Evolutionary conservation across 2,329 filamentous ascomycete species (phyloP), one percentile per base, ranked within the genome.

Genomic region (Xylariaceae sp.): DNA sequence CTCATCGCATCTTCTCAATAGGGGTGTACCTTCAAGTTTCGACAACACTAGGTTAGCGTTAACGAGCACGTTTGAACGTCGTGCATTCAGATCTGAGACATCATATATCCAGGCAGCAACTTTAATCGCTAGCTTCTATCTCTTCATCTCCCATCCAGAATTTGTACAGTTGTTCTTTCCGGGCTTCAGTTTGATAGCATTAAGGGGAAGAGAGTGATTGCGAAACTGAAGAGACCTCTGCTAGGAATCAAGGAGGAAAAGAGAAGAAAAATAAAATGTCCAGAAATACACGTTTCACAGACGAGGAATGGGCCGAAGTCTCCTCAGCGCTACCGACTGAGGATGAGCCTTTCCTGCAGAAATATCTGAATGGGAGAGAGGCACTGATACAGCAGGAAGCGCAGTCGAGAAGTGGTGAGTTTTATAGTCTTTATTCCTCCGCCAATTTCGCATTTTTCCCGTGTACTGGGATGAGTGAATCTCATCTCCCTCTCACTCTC

Each of bases 301-400:
- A 78, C 27, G 68, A 78, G 39, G 76, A 80, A 40, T 83, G 76
- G 76, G 68, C 67, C 19, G 74, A 78, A 48, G 59, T 81, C 43
- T 59, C 66, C 31, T 60, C 70, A 43, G 75, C 72, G n/a, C 64
- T 83, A 26, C 79, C 79, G 4, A 61, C 64, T 2, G 63, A 64
- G 14, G 66, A 76, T 8, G 87, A 94, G 53, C 78, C 83, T 0
- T 88, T 94, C 60, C 75, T 96, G 32, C 78, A 87, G 53, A 80
- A 90, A 59, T 96, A 94, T 56, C 67, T 94, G 27, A 65, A 77
- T 30, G 87, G 87, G 15, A 78, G 89, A 35, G 74, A 83, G 52
- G 80, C 78, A 17, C 73, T 97, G 36, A 83, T 95, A 41, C 71
- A 72, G 13, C 76, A 94, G 57, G 92, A 97, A 61, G 82, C 86